phyloP scores from a whole-genome alignment of 345 rosid species.

The Rhodamnia argentea region DNA sequence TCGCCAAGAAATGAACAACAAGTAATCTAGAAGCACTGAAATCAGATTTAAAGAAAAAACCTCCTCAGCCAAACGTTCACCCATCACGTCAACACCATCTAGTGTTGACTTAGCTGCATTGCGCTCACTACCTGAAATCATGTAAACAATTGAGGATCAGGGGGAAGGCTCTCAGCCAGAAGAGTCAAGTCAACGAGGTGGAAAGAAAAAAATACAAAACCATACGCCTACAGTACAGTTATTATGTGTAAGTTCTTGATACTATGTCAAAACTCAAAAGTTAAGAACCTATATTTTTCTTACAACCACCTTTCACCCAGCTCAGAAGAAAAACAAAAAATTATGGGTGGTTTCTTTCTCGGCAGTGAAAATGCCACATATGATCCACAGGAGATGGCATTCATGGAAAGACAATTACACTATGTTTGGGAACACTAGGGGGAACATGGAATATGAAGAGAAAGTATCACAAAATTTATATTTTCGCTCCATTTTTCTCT shows the following conservation, averaged over 20 bases:
- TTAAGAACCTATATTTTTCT: background rate
- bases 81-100: slow-evolving; percentile 98
- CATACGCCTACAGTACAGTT: background rate
- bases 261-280: background rate
- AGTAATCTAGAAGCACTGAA: background rate
- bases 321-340: background rate
- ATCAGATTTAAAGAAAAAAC: slow-evolving; percentile 15
- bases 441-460: background rate
- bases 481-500: background rate
- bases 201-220: background rate
- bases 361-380: background rate
- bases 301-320: background rate
- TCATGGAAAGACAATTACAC: background rate
- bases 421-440: background rate
- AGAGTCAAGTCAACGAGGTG: background rate
- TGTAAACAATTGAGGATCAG: background rate
- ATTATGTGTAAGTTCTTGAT: background rate
- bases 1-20: background rate
- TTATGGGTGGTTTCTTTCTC: background rate
- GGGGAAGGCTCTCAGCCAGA: background rate
- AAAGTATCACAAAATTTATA: background rate
- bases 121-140: slow-evolving; percentile 65
- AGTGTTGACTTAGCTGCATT: slow-evolving; percentile 51
- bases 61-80: slow-evolving; percentile 83
- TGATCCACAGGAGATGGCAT: background rate